Base-by-base conservation (phyloP, 345 rosid species). In the Eucalyptus curtisii region DNA sequence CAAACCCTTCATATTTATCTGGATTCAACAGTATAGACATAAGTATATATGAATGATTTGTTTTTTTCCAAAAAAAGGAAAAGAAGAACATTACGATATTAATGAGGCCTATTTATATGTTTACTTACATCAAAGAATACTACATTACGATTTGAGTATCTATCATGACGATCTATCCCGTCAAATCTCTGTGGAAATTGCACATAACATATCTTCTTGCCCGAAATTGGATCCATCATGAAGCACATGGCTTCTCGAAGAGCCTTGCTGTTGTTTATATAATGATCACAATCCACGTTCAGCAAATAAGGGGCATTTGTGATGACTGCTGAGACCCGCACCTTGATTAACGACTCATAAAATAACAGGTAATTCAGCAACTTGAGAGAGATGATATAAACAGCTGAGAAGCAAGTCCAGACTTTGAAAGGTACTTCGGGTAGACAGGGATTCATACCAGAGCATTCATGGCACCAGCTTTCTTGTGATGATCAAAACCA, bases 1-100 rank as follows among this genome's bases (percentile, higher is more conserved):
- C 87, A 97, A 90, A 64, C 99, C 99, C 92, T 97, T 97, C 99
- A 97, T 97, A 90, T 97, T 97, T 89, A 97, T 94, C 99, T 97
- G 95, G 89, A 92, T 81, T 87, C 40, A 40, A 42, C 19, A 47
- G 33, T n/a, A 76, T 11, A 79, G 47, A 27, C 19, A 87, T 25
- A 31, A 31, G 27, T 9, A 19, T 86, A 48, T 45, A 12, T 37
- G 52, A 76, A 48, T 17, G n/a, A 79, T 22, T 31, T 30, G 4
- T 20, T 52, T 71, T 24, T 25, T 52, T 11, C 27, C 49, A 7
- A 61, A 42, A 24, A 24, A 49, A 50, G 55, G 33, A 86, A 90
- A 19, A 47, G 55, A 45, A 40, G 49, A 37, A 84, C 59, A 25
- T 87, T 59, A 13, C 11, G 13, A 49, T 25, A 44, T 66, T 37